phyloP scores from a whole-genome alignment of 2,329 filamentous ascomycete genomes.

The Microdochium bolleyi region DNA sequence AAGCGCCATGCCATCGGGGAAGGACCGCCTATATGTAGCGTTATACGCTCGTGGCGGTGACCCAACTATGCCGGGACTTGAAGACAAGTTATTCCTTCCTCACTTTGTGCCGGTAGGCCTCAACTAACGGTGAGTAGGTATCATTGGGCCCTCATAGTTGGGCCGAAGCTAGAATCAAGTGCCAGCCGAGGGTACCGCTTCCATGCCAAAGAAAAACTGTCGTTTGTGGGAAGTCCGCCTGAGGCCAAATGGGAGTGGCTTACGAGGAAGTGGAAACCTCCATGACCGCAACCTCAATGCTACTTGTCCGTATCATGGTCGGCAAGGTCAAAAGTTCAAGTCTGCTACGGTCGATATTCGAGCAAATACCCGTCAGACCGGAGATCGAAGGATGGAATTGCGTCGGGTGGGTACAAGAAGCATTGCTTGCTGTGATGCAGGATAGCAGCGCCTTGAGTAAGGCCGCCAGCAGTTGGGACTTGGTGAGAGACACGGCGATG shows the following conservation, averaged over 20 bases:
- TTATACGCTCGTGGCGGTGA: neutral
- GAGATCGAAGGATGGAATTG: neutral
- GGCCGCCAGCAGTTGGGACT: neutral
- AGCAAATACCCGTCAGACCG: neutral
- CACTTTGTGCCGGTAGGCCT: neutral
- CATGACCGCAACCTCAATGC: neutral
- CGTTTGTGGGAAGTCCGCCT: neutral
- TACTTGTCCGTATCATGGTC: neutral
- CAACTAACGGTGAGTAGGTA: neutral
- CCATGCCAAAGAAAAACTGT: neutral
- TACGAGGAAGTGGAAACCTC: neutral
- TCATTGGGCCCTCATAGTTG: neutral
- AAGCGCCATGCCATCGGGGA: neutral
- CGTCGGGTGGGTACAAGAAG: neutral
- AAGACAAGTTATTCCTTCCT: neutral
- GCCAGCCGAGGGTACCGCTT: neutral
- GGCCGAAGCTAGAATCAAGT: neutral
- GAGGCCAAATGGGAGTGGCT: neutral
- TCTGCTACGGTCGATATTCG: neutral
- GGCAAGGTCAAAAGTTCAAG: neutral
- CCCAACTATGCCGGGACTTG: neutral
- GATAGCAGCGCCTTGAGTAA: neutral
- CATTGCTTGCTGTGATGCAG: neutral
- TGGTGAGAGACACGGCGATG: neutral
- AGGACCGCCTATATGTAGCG: neutral